phyloP scores from a whole-genome alignment of 2,329 filamentous ascomycete genomes.

The Orbilia ellipsospora region DNA sequence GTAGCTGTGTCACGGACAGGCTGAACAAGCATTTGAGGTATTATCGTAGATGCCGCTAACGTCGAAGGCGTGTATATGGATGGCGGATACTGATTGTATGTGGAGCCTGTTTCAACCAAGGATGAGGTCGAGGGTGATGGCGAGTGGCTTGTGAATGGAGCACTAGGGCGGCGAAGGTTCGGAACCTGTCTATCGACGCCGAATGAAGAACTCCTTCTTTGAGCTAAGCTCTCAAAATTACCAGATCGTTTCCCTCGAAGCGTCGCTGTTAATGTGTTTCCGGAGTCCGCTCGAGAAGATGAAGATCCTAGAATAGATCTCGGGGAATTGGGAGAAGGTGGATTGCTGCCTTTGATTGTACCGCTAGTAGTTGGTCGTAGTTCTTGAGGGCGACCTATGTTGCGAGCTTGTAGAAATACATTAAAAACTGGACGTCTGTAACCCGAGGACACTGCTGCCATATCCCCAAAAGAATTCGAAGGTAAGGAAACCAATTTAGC shows the following conservation, averaged over 20 bases:
- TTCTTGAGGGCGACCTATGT: slow-evolving; percentile 70
- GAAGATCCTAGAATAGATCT: slow-evolving; percentile 58
- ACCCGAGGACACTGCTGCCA: slow-evolving; percentile 66
- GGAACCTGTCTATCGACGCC: slow-evolving; percentile 75
- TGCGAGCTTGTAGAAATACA: slow-evolving; percentile 82
- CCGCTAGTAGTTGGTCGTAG: slow-evolving; percentile 83
- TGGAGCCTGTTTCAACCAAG: slow-evolving; percentile 65
- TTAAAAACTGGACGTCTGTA: slow-evolving; percentile 82
- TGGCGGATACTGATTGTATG: slow-evolving; percentile 75
- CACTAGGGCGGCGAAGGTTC: slow-evolving; percentile 75
- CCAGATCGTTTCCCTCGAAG: slow-evolving; percentile 93
- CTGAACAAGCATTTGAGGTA: slow-evolving; percentile 84
- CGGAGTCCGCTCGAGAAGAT: slow-evolving; percentile 79
- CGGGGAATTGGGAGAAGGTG: slow-evolving; percentile 68
- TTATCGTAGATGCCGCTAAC: slow-evolving; percentile 83
- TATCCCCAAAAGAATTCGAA: slow-evolving; percentile 84
- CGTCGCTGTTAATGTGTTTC: slow-evolving; percentile 84
- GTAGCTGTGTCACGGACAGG: slow-evolving; percentile 82
- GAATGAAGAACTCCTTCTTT: slow-evolving; percentile 93
- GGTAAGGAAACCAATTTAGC: slow-evolving; percentile 89
- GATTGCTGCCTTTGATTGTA: slow-evolving; percentile 67
- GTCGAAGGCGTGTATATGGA: slow-evolving; percentile 89
- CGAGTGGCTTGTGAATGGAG: slow-evolving; percentile 77
- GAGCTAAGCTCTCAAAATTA: slow-evolving; percentile 80
- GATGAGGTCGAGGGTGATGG: slow-evolving; percentile 76